Evolutionary conservation across 306 rosid genomes (phyloP), one percentile per base, ranked within the genome.

Genomic region (Cucurbita moschata): DNA sequence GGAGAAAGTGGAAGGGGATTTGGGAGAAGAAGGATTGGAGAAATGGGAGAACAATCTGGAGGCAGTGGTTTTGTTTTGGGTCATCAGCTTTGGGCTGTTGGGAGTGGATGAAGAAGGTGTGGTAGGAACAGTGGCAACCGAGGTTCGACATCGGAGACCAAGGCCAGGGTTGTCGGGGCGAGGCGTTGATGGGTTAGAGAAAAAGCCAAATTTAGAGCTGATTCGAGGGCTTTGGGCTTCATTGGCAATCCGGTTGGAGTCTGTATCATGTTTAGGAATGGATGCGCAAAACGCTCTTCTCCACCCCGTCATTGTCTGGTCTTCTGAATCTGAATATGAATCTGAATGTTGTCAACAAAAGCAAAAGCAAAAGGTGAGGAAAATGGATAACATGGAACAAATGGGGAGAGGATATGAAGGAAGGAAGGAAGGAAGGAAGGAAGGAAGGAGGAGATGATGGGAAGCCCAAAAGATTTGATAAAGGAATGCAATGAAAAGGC

Each of bases 251-350:
- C 85, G 83, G 60, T 77, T 84, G 26, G 86, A 40, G 21, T 86
- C 85, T 74, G 72, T 83, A 18, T 91, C 92, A 30, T 30, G 35
- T 80, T 84, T 86, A 8, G 91, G 85, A 59, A 88, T 85, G 10
- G 96, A 91, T 42, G 99, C 89, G 77, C 99, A 95, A 42, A 95
- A 95, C 2, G 96, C 97, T 72, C 96, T 84, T 85, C 97, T 89
- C 99, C 99, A 95, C 38, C 97, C 96, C 21, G 87, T 77, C 88
- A 91, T 97, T 23, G 43, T 26, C 19, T 19, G 19, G 19, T 19
- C 4, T 19, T 30, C 35, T 2, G 35, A 30, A 30, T 30, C 35
- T 2, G 35, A 30, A 43, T 43, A 3, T 9, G 47, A 49, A 49
- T 4, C 52, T 49, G 15, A 13, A 49, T 49, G 15, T 49, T 30